Base-by-base conservation (phyloP, 306 rosid species). In the Psophocarpus tetragonolobus region DNA sequence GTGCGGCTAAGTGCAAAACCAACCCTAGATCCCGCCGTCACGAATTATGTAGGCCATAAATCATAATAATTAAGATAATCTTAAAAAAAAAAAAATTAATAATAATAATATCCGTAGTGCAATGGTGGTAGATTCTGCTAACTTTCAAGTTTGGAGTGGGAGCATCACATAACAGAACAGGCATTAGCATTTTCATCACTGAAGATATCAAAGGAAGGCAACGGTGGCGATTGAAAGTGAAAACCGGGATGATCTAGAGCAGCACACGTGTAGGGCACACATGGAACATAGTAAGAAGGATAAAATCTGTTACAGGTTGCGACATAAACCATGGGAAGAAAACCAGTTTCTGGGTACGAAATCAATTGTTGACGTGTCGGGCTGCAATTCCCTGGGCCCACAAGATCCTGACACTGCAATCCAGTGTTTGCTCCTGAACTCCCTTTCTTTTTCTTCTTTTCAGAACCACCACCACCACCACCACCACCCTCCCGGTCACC, bases 131-230 rank as follows among this genome's bases (percentile, higher is more conserved):
- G 64, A 74, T 41, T 17, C 14, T 68, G 78, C 15, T 29, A 53
- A 6, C 54, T 60, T 38, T 32, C 65, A 56, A 68, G 15, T 36
- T 77, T n/a, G n/a, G n/a, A n/a, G n/a, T n/a, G n/a, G n/a, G n/a
- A n/a, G n/a, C n/a, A n/a, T 91, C 87, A 94, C 97, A 94, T 90
- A 63, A 94, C 72, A 62, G 68, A 86, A 74, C 96, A 92, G 0
- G 91, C 98, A 80, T 89, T 85, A 4, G 87, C 88, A 81, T 94
- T 92, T 56, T 94, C 98, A 78, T 94, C 98, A 51, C 97, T 94
- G 77, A 92, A 94, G 54, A 89, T 84, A 84, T 89, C 91, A 60
- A 87, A 78, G 30, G 78, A 66, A 62, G 83, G 84, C 72, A 76
- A 71, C 21, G 86, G 84, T 54, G 67, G 11, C 8, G 86, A 77